Evolutionary conservation across 2,329 filamentous ascomycete species (phyloP).

Genomic region (Emmonsiellopsis sp.): DNA sequence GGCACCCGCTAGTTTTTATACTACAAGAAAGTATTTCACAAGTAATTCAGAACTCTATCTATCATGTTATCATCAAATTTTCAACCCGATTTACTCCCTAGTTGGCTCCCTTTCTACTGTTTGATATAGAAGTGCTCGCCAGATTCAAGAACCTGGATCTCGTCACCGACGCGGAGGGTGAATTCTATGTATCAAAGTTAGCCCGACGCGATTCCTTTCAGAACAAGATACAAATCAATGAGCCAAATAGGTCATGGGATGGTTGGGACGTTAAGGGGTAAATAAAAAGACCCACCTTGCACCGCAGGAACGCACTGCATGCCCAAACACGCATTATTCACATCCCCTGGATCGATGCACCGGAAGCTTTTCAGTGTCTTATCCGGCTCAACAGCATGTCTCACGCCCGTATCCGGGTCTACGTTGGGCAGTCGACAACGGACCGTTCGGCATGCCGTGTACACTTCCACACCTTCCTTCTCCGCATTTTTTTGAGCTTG

Average conservation of each 20-base stretch:
- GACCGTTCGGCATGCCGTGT: constrained; percentile 49
- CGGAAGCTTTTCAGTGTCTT: constrained; percentile 41
- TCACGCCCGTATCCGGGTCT: constrained; percentile 44
- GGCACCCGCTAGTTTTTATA: too few relatives aligned
- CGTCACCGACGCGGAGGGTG: constrained; percentile 28
- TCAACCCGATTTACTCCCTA: not conserved
- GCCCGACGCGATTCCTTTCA: not conserved
- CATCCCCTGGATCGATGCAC: constrained; percentile 41
- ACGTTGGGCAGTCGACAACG: constrained; percentile 51
- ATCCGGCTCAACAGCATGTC: constrained; percentile 40
- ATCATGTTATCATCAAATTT: not conserved
- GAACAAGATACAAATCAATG: not conserved
- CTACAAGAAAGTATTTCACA: too few relatives aligned
- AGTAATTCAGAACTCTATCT: too few relatives aligned
- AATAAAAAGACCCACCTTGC: constrained; percentile 14
- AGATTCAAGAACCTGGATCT: constrained; percentile 30
- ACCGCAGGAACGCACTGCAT: constrained; percentile 40
- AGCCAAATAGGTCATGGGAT: not conserved
- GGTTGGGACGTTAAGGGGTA: not conserved
- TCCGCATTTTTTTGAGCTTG: not conserved
- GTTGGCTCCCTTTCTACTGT: not conserved
- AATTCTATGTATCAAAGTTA: constrained; percentile 17
- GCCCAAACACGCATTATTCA: constrained; percentile 41
- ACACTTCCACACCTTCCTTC: constrained; percentile 18
- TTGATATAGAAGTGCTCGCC: constrained; percentile 36